Conservation (phyloP, 1,284 basidiomycete species). For the Fistulina hepatica region DNA sequence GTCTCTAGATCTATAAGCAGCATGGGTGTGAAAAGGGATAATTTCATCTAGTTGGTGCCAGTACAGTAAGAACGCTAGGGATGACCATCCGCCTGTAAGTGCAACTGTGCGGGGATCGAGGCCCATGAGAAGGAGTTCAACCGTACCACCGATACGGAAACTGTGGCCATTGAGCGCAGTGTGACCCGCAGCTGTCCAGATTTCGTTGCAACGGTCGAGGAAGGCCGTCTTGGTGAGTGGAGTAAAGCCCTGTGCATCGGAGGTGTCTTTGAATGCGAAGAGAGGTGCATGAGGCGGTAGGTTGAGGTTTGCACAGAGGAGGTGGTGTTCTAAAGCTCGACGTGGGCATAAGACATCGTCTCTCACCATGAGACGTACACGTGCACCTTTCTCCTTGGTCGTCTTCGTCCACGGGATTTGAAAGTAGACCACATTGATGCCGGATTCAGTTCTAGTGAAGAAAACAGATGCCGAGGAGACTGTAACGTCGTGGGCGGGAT, state of each 20-base stretch:
- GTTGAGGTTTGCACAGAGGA: too few species aligned
- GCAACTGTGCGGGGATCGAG: slow-evolving; percentile 2
- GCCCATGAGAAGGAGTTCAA: slow-evolving; percentile 1
- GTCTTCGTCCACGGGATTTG: slow-evolving; percentile 13
- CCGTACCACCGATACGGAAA: slow-evolving; percentile 6
- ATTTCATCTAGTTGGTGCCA: too few species aligned
- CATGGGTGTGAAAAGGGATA: too few species aligned
- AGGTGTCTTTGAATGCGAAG: too few species aligned
- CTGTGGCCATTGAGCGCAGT: slow-evolving; percentile 9
- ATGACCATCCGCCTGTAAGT: slow-evolving; percentile 3
- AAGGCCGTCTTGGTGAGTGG: slow-evolving; percentile 16
- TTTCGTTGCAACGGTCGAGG: slow-evolving; percentile 17
- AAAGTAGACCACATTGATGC: slow-evolving; percentile 1
- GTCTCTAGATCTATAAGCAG: too few species aligned
- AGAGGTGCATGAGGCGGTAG: too few species aligned
- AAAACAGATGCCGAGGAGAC: too few species aligned
- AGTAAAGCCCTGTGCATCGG: too few species aligned
- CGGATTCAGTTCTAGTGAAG: slow-evolving; percentile 1
- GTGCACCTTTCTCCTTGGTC: too few species aligned
- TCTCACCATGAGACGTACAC: too few species aligned
- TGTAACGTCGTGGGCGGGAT: too few species aligned
- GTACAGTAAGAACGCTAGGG: slow-evolving; percentile 2
- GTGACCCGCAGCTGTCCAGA: slow-evolving; percentile 16
- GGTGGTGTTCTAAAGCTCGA: too few species aligned
- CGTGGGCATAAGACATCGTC: not conserved